Evolutionary conservation across 495 filamentous ascomycete species (phyloP).

Genomic region (Hyaloscypha variabilis): DNA sequence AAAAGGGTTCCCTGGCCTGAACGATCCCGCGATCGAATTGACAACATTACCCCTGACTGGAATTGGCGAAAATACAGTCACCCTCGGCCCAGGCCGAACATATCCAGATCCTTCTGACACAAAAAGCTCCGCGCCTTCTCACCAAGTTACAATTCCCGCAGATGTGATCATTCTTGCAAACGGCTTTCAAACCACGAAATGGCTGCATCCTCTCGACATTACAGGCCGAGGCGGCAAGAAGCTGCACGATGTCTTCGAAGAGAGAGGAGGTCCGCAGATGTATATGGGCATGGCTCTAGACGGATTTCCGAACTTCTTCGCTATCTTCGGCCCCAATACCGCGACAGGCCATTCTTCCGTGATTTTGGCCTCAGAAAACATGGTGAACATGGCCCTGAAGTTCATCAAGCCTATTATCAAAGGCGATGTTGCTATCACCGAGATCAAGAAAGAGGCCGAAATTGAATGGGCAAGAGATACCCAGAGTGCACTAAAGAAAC

Average conservation of each 20-base stretch:
- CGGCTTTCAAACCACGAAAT: conserved; percentile 53
- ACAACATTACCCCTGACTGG: conserved; percentile 50
- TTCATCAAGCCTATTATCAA: conserved; percentile 53
- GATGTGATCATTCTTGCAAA: conserved; percentile 64
- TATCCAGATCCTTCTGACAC: conserved; percentile 44
- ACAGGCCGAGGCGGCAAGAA: conserved; percentile 49
- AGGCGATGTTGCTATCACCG: conserved; percentile 42
- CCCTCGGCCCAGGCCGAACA: conserved; percentile 51
- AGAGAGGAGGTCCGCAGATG: conserved; percentile 55
- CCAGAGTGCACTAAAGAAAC: conserved; percentile 54
- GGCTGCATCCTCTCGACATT: conserved; percentile 42
- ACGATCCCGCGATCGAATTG: conserved; percentile 56
- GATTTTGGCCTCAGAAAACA: conserved; percentile 62
- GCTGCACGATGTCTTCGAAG: conserved; percentile 56
- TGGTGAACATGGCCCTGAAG: conserved; percentile 53
- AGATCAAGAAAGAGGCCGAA: conserved; percentile 53
- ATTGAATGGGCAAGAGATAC: conserved; percentile 54
- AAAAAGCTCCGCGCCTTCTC: conserved; percentile 27
- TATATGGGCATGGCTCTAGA: conserved; percentile 68
- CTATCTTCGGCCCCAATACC: conserved; percentile 68
- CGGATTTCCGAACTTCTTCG: conserved; percentile 71
- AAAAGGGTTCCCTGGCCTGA: conserved; percentile 47
- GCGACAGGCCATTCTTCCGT: conserved; percentile 65
- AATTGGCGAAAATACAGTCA: conserved; percentile 51
- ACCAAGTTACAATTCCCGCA: conserved; percentile 50